phyloP scores from a whole-genome alignment of 257 asterid species.

The Thymus mandschuricus region DNA sequence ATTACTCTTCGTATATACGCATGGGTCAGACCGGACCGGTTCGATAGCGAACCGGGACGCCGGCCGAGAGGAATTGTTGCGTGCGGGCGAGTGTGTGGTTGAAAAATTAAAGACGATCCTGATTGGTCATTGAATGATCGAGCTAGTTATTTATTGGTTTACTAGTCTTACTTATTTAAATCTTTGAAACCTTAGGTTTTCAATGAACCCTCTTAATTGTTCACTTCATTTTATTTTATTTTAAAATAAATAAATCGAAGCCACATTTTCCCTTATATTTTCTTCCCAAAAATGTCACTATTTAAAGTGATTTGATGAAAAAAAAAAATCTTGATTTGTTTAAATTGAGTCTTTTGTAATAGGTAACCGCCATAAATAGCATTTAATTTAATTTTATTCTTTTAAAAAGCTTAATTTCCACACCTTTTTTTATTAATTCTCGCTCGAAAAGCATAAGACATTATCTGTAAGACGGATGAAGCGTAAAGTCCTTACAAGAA shows the following conservation, averaged over 20 bases:
- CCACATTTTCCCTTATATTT: too few species aligned
- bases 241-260: not conserved
- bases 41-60: constrained; percentile 15
- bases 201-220: not conserved
- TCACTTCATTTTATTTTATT: not conserved
- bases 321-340: not conserved
- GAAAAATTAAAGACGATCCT: constrained; percentile 12
- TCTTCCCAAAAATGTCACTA: too few species aligned
- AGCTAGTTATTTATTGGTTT: constrained; percentile 10
- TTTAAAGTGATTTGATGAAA: not conserved
- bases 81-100: constrained; percentile 26
- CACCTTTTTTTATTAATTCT: too few species aligned
- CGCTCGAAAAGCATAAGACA: too few species aligned
- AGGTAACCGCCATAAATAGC: too few species aligned
- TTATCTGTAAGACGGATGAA: too few species aligned
- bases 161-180: not conserved
- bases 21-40: constrained; percentile 33
- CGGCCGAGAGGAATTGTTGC: constrained; percentile 30
- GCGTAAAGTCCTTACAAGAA: too few species aligned
- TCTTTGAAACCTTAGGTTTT: constrained; percentile 1
- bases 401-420: too few species aligned
- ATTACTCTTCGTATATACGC: constrained; percentile 22
- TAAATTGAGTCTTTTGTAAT: not conserved
- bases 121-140: constrained; percentile 12
- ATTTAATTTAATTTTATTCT: too few species aligned